phyloP scores from a whole-genome alignment of 768 basidiomycete species.

The Termitomyces bulborhizus region DNA sequence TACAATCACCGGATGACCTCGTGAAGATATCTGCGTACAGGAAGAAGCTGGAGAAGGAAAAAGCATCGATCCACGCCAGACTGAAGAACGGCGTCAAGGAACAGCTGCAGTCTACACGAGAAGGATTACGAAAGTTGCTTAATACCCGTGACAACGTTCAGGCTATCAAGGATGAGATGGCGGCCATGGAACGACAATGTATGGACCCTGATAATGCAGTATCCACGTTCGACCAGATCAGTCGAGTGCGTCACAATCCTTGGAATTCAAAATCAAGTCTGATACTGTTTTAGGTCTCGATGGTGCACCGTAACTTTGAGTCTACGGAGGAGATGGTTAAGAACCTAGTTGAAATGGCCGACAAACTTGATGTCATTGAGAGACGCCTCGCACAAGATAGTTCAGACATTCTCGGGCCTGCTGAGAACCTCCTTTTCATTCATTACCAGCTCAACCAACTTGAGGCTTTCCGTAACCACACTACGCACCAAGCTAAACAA shows the following conservation, averaged over 20 bases:
- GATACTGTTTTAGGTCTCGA: constrained; percentile 63
- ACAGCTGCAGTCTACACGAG: constrained; percentile 85
- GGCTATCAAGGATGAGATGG: constrained; percentile 82
- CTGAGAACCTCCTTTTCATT: constrained; percentile 82
- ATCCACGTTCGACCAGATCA: constrained; percentile 92
- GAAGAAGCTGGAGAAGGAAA: constrained; percentile 95
- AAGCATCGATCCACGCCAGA: constrained; percentile 86
- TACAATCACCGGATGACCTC: constrained; percentile 92
- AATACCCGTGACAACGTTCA: constrained; percentile 74
- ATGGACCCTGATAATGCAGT: constrained; percentile 71
- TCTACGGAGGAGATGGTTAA: constrained; percentile 95
- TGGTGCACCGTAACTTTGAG: constrained; percentile 92
- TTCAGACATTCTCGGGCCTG: constrained; percentile 76
- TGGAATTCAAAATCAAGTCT: not conserved
- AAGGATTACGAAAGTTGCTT: constrained; percentile 79
- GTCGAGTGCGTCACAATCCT: constrained; percentile 54
- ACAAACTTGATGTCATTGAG: constrained; percentile 74
- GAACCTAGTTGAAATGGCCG: constrained; percentile 89
- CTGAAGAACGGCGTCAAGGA: constrained; percentile 90
- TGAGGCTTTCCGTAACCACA: constrained; percentile 90
- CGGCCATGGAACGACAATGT: constrained; percentile 68
- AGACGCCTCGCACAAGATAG: constrained; percentile 72
- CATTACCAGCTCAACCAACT: constrained; percentile 92
- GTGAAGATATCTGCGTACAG: constrained; percentile 82
- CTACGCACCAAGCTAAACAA: constrained; percentile 89